Conservation (phyloP, 2,329 filamentous ascomycete species). For the Pochonia chlamydosporia region DNA sequence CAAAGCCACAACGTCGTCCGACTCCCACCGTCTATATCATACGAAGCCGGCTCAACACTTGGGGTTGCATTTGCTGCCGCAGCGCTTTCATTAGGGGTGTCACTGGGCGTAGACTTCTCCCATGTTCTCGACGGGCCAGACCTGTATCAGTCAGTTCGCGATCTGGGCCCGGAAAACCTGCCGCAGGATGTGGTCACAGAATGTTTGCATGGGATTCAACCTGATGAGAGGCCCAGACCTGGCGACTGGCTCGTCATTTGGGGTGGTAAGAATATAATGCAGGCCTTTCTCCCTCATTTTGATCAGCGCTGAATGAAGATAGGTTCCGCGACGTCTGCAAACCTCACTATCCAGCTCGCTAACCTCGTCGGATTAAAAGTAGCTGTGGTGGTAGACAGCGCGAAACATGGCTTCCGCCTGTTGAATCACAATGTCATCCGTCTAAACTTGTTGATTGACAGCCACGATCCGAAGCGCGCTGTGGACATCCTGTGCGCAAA, state of each 20-base stretch:
- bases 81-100: conserved; percentile 60
- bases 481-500: conserved; percentile 57
- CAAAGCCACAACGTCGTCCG: conserved; percentile 59
- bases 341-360: conserved; percentile 61
- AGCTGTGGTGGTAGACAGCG: conserved; percentile 59
- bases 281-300: background rate
- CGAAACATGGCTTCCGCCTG: conserved; percentile 23
- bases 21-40: conserved; percentile 47
- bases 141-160: conserved; percentile 44
- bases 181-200: conserved; percentile 58
- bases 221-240: conserved; percentile 44
- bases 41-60: conserved; percentile 54
- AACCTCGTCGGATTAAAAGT: conserved; percentile 60
- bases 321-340: conserved; percentile 64
- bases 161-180: conserved; percentile 39
- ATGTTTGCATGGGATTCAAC: conserved; percentile 49
- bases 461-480: conserved; percentile 56
- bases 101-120: conserved; percentile 61
- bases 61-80: conserved; percentile 70
- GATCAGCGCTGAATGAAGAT: background rate
- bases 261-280: conserved; percentile 46
- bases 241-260: conserved; percentile 71
- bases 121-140: conserved; percentile 50
- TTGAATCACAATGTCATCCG: conserved; percentile 35
- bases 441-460: conserved; percentile 61